phyloP scores from a whole-genome alignment of 192 early-diverging fungal species.

The Coemansia aciculifera region DNA sequence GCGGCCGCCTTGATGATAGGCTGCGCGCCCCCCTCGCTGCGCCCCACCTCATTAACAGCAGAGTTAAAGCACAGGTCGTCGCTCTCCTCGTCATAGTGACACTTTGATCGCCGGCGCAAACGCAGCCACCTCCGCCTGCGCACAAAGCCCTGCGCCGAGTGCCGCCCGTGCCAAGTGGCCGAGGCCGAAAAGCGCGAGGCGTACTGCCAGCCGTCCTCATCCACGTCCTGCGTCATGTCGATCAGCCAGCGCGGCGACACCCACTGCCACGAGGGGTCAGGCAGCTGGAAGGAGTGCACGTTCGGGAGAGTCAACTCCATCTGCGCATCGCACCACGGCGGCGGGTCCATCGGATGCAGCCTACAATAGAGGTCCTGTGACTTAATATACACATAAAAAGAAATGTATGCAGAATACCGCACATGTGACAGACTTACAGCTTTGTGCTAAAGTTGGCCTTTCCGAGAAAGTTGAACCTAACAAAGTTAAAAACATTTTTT shows the following conservation, averaged over 20 bases:
- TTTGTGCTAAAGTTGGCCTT: conserved; percentile 52
- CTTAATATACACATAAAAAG: conserved; percentile 9
- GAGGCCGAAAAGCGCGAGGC: conserved; percentile 36
- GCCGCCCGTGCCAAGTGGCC: conserved; percentile 17
- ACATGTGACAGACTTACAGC: conserved; percentile 34
- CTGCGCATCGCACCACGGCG: conserved; percentile 51
- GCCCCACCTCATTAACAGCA: background rate
- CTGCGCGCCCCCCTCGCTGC: background rate
- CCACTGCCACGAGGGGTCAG: conserved; percentile 57
- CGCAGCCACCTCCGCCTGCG: conserved; percentile 26
- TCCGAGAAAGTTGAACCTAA: conserved; percentile 55
- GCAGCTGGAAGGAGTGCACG: conserved; percentile 57
- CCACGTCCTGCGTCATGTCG: conserved; percentile 56
- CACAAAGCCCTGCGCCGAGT: conserved; percentile 24
- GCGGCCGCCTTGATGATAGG: conserved; percentile 17
- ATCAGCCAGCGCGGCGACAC: conserved; percentile 57
- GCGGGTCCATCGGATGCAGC: conserved; percentile 54
- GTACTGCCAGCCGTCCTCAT: conserved; percentile 59
- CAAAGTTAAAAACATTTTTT: background rate
- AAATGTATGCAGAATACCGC: background rate
- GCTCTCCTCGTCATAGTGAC: conserved; percentile 17
- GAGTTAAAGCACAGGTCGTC: conserved; percentile 2
- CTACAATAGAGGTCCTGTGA: conserved; percentile 14
- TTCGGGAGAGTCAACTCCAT: conserved; percentile 51
- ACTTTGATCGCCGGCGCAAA: conserved; percentile 1